Conservation (phyloP, 805 yeast species). For the Hemisphaericaspora nanyangensis region DNA sequence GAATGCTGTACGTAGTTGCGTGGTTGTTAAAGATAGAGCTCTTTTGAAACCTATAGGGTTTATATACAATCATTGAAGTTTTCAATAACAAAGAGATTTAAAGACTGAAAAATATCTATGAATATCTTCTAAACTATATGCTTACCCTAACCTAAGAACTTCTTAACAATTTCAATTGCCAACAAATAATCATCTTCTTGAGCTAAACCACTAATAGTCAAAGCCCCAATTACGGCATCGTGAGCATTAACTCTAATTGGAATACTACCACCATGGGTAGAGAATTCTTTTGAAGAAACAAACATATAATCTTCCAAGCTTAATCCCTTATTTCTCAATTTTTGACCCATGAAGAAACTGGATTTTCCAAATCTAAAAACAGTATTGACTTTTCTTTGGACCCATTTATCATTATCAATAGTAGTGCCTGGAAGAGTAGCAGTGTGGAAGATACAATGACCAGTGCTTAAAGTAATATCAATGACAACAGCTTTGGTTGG, state of each 20-base stretch:
- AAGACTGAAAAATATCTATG: too few species aligned
- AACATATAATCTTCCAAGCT: constrained; percentile 36
- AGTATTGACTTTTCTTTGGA: constrained; percentile 45
- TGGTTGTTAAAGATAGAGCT: too few species aligned
- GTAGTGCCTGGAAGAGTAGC: constrained; percentile 33
- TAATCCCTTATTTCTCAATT: constrained; percentile 31
- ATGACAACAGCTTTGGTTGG: constrained; percentile 39
- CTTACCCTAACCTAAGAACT: too few species aligned
- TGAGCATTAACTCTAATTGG: constrained; percentile 41
- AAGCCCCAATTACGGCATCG: constrained; percentile 41
- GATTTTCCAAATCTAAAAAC: constrained; percentile 47
- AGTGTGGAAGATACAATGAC: constrained; percentile 46
- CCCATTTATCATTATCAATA: constrained; percentile 54
- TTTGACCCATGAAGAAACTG: constrained; percentile 45
- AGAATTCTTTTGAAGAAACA: constrained; percentile 42
- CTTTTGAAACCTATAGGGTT: too few species aligned
- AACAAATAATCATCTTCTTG: constrained; percentile 53
- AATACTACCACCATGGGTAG: constrained; percentile 55
- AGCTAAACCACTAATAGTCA: constrained; percentile 54
- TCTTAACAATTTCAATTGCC: constrained; percentile 32
- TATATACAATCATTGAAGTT: too few species aligned
- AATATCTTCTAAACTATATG: too few species aligned
- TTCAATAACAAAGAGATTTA: too few species aligned
- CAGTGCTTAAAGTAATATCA: constrained; percentile 44
- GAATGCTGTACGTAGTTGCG: too few species aligned